phyloP scores from a whole-genome alignment of 1,284 basidiomycete genomes.

The Austroboletus niveus region DNA sequence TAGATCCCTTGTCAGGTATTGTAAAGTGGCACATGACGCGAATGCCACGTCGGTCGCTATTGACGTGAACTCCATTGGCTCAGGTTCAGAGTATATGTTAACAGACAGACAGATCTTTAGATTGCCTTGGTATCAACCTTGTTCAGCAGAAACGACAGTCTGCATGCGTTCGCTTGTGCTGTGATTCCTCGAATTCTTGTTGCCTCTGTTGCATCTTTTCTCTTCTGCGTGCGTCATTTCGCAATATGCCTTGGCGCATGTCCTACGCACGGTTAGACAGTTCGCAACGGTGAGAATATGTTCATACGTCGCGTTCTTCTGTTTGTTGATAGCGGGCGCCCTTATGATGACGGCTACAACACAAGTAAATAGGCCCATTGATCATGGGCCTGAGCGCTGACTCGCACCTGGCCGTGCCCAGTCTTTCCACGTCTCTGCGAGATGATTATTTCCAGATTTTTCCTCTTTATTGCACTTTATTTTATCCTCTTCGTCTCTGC shows the following conservation, averaged over 20 bases:
- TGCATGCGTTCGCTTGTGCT: conserved; percentile 66
- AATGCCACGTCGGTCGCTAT: too few species aligned
- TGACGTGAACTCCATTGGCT: background rate
- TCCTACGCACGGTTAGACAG: conserved; percentile 47
- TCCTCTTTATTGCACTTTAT: too few species aligned
- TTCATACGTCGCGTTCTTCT: conserved; percentile 75
- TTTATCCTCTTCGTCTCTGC: too few species aligned
- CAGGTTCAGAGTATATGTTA: too few species aligned
- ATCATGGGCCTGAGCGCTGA: too few species aligned
- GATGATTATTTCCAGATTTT: too few species aligned
- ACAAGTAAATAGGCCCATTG: too few species aligned
- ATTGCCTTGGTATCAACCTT: conserved; percentile 4
- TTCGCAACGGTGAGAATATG: background rate
- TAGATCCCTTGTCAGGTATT: background rate
- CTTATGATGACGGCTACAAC: conserved; percentile 57
- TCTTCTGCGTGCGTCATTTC: conserved; percentile 79
- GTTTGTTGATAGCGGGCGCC: conserved; percentile 90
- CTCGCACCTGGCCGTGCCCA: too few species aligned
- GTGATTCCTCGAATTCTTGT: conserved; percentile 63
- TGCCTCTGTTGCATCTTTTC: conserved; percentile 71
- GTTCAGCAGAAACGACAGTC: conserved; percentile 36
- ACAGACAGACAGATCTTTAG: conserved; percentile 3
- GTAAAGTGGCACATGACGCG: background rate
- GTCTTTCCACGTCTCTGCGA: too few species aligned
- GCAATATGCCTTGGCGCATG: conserved; percentile 89